phyloP scores from a whole-genome alignment of 768 basidiomycete genomes.

The Xerocomellus dryophilus region DNA sequence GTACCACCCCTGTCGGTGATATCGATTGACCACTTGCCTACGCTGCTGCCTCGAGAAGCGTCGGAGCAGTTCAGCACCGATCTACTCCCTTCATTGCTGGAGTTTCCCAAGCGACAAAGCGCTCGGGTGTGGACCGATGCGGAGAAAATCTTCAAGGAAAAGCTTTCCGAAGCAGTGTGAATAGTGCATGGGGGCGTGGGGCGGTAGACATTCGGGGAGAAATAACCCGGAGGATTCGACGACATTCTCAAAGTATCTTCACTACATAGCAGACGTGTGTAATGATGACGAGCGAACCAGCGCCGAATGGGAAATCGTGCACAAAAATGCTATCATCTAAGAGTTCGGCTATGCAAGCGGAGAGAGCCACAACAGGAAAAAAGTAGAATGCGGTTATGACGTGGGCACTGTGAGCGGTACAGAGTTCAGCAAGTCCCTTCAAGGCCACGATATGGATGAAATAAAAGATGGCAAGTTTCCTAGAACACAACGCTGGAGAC shows the following conservation, averaged over 20 bases:
- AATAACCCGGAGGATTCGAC: background rate
- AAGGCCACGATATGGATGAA: background rate
- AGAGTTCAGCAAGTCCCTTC: background rate
- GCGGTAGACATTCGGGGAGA: background rate
- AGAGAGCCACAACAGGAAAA: background rate
- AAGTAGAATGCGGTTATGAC: background rate
- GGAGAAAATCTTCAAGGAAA: slow-evolving; percentile 74
- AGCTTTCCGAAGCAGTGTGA: slow-evolving; percentile 49
- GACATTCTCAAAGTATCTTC: background rate
- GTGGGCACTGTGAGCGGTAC: background rate
- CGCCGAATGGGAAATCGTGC: background rate
- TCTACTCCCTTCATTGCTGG: slow-evolving; percentile 77
- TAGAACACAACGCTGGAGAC: background rate
- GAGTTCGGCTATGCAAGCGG: background rate
- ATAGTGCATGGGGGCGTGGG: background rate
- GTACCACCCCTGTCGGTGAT: slow-evolving; percentile 78
- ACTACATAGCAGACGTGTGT: background rate
- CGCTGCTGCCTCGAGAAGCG: slow-evolving; percentile 90
- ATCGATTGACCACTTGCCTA: slow-evolving; percentile 96
- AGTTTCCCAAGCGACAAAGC: slow-evolving; percentile 63
- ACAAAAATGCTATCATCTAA: background rate
- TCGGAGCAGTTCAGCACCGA: slow-evolving; percentile 94
- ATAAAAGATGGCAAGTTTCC: background rate
- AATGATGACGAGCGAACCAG: background rate
- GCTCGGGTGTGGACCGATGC: slow-evolving; percentile 88